Base-by-base conservation (phyloP, 345 rosid genomes). In the Citrus glauca region DNA sequence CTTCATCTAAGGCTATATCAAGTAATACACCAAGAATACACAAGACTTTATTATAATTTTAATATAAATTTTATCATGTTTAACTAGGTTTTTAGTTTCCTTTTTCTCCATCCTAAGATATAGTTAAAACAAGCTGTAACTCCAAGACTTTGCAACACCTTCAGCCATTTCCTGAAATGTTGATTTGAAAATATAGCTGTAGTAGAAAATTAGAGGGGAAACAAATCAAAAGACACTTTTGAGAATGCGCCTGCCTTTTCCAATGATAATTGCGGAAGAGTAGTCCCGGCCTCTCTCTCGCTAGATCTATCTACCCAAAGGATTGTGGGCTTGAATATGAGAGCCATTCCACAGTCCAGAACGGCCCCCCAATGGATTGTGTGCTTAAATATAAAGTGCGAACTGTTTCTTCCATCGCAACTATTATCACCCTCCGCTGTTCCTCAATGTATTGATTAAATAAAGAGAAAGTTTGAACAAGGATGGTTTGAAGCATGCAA, bases 41-140 rank as follows among this genome's bases (percentile, higher is more conserved):
- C 8, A 2, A 37, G 38, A 0, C 9, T 6, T 32, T 6, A 9
- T 6, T 7, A 0, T 37, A 0, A 6, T 1, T 7, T 37, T 37
- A 37, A 37, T 37, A 7, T 7, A 37, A 37, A 37, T 37, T 37
- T 37, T 37, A 37, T 37, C 7, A 9, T 0, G 9, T 38, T 38
- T 38, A 38, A 7, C 40, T 7, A 38, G 40, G 9, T 38, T 38
- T 38, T 7, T 38, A 38, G 40, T 38, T 38, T 38, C 40, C 0
- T 38, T 37, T 38, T 7, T 2, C 10, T 7, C 9, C 40, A 38
- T 38, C 40, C 40, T 7, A 38, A 38, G 1, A 38, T 38, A 2
- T 38, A 38, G 40, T 38, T 38, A 38, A 37, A 6, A 37, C 35
- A 33, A 66, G 55, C 72, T 33, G 79, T n/a, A 66, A 9, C 65